These are phyloP conservation scores for Coemansia asiatica DNA, from an alignment of 192 early-diverging fungal species.

Conservation along the genomic window DNA sequence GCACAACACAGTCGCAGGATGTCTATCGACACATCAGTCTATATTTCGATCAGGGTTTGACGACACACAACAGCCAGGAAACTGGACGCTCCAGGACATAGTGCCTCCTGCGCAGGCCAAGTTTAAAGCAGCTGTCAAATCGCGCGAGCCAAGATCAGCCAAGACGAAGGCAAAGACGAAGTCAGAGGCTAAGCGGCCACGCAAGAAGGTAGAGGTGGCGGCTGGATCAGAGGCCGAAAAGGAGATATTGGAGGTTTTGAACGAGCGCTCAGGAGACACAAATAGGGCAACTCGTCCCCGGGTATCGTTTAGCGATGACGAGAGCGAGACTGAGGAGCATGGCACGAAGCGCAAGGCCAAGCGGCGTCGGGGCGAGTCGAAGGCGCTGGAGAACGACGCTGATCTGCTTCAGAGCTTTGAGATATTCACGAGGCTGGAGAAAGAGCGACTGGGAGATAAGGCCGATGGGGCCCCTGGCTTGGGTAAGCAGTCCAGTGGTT, in stretches of 20 bases:
- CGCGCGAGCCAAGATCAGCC: constrained; percentile 38
- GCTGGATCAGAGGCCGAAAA: constrained; percentile 34
- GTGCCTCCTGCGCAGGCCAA: constrained; percentile 13
- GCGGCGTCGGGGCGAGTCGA: constrained; percentile 23
- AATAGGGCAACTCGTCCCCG: constrained; percentile 22
- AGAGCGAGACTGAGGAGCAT: constrained; percentile 22
- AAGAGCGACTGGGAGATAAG: constrained; percentile 26
- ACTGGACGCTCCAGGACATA: constrained; percentile 40
- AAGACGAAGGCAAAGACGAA: constrained; percentile 57
- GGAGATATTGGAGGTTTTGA: constrained; percentile 45
- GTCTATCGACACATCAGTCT: constrained; percentile 73
- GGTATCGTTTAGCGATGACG: constrained; percentile 54
- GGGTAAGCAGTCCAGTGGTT: constrained; percentile 15
- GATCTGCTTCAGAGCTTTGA: constrained; percentile 48
- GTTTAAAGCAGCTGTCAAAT: constrained; percentile 31
- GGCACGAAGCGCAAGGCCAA: constrained; percentile 21
- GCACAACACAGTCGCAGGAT: constrained; percentile 84
- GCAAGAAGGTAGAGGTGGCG: constrained; percentile 7
- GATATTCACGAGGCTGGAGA: constrained; percentile 38
- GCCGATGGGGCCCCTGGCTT: neutral
- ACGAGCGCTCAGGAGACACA: constrained; percentile 15
- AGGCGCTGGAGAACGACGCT: constrained; percentile 22
- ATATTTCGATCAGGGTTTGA: constrained; percentile 77
- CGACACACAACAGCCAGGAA: constrained; percentile 68
- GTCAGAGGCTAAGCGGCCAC: constrained; percentile 40